Base-by-base conservation (phyloP, 148 eudicot species). In the Suaeda aralocaspica region DNA sequence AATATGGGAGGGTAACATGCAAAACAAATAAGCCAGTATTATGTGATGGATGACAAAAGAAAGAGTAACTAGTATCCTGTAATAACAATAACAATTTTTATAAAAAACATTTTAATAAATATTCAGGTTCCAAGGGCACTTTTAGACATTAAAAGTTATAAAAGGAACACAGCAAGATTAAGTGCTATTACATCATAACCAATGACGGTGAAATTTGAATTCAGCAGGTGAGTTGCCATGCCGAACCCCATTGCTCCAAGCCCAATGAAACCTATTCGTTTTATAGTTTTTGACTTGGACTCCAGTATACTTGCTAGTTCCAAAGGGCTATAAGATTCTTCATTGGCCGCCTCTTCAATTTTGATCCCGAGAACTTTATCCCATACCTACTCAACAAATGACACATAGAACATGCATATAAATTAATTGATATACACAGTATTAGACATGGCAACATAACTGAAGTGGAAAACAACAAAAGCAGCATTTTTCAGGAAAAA, bases 241-340 rank as follows among this genome's bases (percentile, higher is more conserved):
- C 99, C 99, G 81, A 89, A 95, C 58, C 99, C 99, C 99, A 95
- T 95, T 69, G 99, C 97, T 66, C 99, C 99, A 64, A 95, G 91
- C 68, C 99, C 99, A 81, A 95, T 85, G 69, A 95, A 95, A 72
- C 93, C 99, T 39, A 95, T 70, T 70, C 84, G 80, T 30, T 84
- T 84, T 41, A 83, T 87, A 52, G 66, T 46, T 67, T 80, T 75
- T 53, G 92, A 80, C 71, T 76, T 83, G 59, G 75, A 68, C 53
- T 72, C 72, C 36, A 84, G 58, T 72, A 80, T 78, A 59, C 58
- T 62, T 21, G 93, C 99, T 72, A 95, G 78, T 70, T 80, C 80
- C 80, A 89, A 87, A 50, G 97, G 99, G 59, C 80, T 68, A 73
- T 95, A 95, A 67, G 79, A 70, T 85, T 87, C 89, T 72, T 83